Conservation (phyloP, 2,329 filamentous ascomycete genomes). For the Fusarium sp. region DNA sequence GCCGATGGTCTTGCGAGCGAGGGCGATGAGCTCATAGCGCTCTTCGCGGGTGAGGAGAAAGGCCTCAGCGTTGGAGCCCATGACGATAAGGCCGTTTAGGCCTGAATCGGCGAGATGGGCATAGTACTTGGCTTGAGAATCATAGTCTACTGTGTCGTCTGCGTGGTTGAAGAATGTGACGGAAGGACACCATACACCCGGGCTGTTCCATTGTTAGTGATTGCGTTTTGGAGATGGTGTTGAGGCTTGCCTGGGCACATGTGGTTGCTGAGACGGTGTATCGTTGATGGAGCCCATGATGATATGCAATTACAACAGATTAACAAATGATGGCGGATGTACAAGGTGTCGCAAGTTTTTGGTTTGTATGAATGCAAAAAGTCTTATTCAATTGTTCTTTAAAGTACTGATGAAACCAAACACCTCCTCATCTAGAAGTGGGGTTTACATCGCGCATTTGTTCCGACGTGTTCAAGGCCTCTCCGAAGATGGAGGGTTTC, state of each 20-base stretch:
- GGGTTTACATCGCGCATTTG: constrained; percentile 30
- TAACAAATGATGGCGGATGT: too few species aligned
- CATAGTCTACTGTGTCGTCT: constrained; percentile 63
- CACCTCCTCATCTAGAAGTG: constrained; percentile 36
- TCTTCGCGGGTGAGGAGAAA: constrained; percentile 72
- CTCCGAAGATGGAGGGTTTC: constrained; percentile 10
- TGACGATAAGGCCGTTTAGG: constrained; percentile 65
- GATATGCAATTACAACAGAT: not conserved
- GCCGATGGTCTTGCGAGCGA: constrained; percentile 80
- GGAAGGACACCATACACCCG: constrained; percentile 63
- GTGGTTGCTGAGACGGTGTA: constrained; percentile 18
- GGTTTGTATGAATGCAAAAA: not conserved
- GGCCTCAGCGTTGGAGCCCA: constrained; percentile 69
- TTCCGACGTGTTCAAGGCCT: constrained; percentile 18
- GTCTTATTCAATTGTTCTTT: constrained; percentile 22
- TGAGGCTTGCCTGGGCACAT: constrained; percentile 46
- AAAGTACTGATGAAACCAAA: constrained; percentile 11
- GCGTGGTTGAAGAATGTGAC: constrained; percentile 66
- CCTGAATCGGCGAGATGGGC: constrained; percentile 64
- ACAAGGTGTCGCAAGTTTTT: not conserved
- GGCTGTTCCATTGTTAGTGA: not conserved
- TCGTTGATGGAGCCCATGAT: constrained; percentile 36
- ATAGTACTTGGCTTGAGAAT: constrained; percentile 64
- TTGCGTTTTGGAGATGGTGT: not conserved
- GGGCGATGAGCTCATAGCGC: constrained; percentile 66